Evolutionary conservation across 192 early-diverging fungal species (phyloP), one percentile per base, ranked within the genome.

Genomic region (Podila horticola): DNA sequence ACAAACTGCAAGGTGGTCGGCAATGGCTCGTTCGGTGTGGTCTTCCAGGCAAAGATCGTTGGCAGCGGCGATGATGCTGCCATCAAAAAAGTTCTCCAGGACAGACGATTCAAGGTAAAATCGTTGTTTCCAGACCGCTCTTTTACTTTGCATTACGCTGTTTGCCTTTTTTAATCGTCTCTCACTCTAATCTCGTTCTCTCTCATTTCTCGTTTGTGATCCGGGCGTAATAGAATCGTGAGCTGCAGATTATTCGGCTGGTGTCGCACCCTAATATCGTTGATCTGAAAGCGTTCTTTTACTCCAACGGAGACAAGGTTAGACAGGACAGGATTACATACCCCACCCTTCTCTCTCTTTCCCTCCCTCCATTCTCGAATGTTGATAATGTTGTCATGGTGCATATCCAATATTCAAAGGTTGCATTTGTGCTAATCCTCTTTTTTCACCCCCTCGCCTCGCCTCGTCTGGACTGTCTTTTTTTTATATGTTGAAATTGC

Each of bases 41-140:
- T 99, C 28, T 97, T 93, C 82, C 96, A 97, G 83, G 98, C 96
- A 13, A 94, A 95, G 84, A 77, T 98, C 31, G 84, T 94, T 30
- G 86, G 91, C 69, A 89, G 87, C 62, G 87, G 89, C 59, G 95
- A 98, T 73, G 88, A 91, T 41, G 92, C 91, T 20, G 98, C 98
- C 59, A 97, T 99, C 69, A 99, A 99, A 86, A 98, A 98, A 85
- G 98, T 99, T 8, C 83, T 98, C 31, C 98, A 98, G 89, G 98
- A 99, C 82, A 97, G 95, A 84, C 92, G 98, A 41, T 99, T 98
- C 90, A 99, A 99, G 90, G 94, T 94, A 87, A 52, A 31, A 31
- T 31, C 31, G 5, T 31, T 31, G 31, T 45, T 12, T 9, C 36
- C 41, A 45, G 41, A 45, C 13, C 15, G 15, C 13, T 41, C 38